Base-by-base conservation (phyloP, 2,329 filamentous ascomycete species). In the Arthrobotrys pseudoclavata region DNA sequence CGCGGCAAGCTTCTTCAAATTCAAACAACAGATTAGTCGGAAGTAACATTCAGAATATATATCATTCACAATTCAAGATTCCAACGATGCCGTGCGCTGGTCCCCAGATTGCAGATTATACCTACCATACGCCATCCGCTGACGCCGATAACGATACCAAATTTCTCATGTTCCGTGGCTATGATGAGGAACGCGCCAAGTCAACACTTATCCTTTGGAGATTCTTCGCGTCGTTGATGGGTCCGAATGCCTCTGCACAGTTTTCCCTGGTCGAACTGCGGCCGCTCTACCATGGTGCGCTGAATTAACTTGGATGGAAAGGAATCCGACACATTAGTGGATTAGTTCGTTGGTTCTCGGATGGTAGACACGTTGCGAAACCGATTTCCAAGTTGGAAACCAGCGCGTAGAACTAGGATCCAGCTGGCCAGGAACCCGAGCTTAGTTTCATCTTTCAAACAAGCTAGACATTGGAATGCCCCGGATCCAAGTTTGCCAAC, bases 111-210 rank as follows among this genome's bases (percentile, higher is more conserved):
- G 50, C 69, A 15, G 62, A 68, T 22, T 62, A 34, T 26, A 74
- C 62, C 6, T 74, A 74, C 34, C 69, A 74, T 22, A 74, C 69
- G 4, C 69, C 69, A 10, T 61, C 69, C 7, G 7, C 37, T 6
- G 42, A 53, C 31, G 62, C 62, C 12, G 52, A 55, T 9, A 15
- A 47, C 6, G 62, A 67, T 7, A 52, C 66, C 52, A 53, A 15
- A 31, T 68, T 67, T 18, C 52, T 74, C n/a, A 74, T 74, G 69
- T 52, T 48, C 10, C 53, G 22, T 24, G 69, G 69, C 6, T 34
- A 67, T 26, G 53, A 74, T n/a, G 31, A 57, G 45, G 18, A 72
- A 10, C 69, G 69, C 12, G 69, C 69, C 22, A 66, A 52, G 12
- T 57, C 57, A 22, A 71, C 57, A 2, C 57, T 71, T 4, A n/a